Conservation (phyloP, 306 rosid genomes). For the Glycine latifolia region DNA sequence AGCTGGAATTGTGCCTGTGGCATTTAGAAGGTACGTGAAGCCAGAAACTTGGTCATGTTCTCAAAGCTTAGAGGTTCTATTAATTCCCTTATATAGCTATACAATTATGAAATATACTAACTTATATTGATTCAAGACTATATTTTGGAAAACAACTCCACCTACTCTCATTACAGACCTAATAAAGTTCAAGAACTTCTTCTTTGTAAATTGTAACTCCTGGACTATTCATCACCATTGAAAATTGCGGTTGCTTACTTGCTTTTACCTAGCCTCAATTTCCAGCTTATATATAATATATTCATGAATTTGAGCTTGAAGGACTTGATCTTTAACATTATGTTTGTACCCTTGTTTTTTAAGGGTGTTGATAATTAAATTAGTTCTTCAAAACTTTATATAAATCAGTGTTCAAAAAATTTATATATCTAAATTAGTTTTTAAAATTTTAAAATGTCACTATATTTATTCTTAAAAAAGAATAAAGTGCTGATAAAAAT, state of each 20-base stretch:
- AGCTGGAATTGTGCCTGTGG: constrained; percentile 84
- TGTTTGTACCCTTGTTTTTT: too few species aligned
- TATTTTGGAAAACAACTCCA: background rate
- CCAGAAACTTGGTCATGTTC: background rate
- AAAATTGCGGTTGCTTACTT: background rate
- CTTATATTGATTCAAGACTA: background rate
- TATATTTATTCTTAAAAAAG: background rate
- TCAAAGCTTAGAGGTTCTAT: too few species aligned
- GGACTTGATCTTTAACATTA: too few species aligned
- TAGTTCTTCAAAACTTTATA: background rate
- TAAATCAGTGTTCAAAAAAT: background rate
- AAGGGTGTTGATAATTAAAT: background rate
- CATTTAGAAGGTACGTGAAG: constrained; percentile 69
- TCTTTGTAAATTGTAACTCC: background rate
- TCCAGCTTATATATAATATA: background rate
- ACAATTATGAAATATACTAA: background rate
- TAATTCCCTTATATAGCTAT: background rate
- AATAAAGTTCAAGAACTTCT: background rate
- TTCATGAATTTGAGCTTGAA: background rate
- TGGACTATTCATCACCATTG: background rate
- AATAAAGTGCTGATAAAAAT: too few species aligned
- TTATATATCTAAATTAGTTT: too few species aligned
- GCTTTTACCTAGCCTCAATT: background rate
- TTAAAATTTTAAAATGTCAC: background rate
- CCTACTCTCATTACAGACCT: background rate